Percentiles rank a stretch among this genome's conserved stretches.
These are phyloP conservation scores for Aspergillus clavatus DNA, from an alignment of 2,329 filamentous ascomycete species.

Conservation along the genomic window DNA sequence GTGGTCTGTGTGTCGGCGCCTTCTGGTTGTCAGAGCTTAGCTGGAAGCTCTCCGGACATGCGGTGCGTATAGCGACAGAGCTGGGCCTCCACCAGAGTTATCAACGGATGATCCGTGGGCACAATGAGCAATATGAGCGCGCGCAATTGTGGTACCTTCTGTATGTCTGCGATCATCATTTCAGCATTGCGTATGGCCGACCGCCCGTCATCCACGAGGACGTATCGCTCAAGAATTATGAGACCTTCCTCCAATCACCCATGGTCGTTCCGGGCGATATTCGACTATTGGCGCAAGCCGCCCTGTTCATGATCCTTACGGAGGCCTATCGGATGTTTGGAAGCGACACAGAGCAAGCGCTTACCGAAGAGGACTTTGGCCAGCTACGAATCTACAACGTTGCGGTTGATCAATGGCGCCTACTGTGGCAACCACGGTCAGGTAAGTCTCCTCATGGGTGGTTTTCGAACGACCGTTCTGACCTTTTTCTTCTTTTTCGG, in stretches of 20 bases:
- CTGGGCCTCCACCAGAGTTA: slow-evolving; percentile 53
- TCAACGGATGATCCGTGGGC: slow-evolving; percentile 46
- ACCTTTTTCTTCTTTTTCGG: too few species aligned
- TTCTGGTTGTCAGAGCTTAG: slow-evolving; percentile 61
- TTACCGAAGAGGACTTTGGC: slow-evolving; percentile 49
- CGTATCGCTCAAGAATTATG: slow-evolving; percentile 53
- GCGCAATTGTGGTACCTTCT: slow-evolving; percentile 59
- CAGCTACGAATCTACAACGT: slow-evolving; percentile 46
- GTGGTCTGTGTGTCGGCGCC: slow-evolving; percentile 56
- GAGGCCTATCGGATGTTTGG: slow-evolving; percentile 55
- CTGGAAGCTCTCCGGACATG: slow-evolving; percentile 58
- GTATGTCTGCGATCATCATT: slow-evolving; percentile 63
- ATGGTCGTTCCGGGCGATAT: slow-evolving; percentile 52
- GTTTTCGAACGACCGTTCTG: too few species aligned
- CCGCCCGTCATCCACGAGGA: slow-evolving; percentile 57
- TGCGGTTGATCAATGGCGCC: slow-evolving; percentile 50
- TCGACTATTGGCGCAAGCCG: slow-evolving; percentile 55
- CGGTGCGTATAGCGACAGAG: slow-evolving; percentile 55
- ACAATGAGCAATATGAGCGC: slow-evolving; percentile 49
- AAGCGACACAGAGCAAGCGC: slow-evolving; percentile 49
- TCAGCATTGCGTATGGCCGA: slow-evolving; percentile 58
- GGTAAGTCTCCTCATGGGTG: too few species aligned
- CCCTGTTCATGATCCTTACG: slow-evolving; percentile 55
- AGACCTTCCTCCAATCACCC: slow-evolving; percentile 51
- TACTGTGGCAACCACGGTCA: slow-evolving; percentile 45